Evolutionary conservation across 2,329 filamentous ascomycete species (phyloP).

Genomic region (Claviceps humidiphila): DNA sequence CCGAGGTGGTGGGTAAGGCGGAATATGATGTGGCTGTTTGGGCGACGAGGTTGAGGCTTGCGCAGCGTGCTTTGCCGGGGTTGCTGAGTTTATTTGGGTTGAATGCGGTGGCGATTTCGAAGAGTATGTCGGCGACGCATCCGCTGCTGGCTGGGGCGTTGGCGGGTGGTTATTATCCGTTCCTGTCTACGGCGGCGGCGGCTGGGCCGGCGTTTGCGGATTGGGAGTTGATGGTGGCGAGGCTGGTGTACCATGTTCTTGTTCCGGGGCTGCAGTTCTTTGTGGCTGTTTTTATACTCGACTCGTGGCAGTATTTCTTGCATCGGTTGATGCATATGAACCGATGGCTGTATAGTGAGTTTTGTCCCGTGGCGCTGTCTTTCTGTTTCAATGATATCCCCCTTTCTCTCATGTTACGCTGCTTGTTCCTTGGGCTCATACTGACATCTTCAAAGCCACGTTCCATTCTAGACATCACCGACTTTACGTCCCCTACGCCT

Average conservation of each 20-base stretch:
- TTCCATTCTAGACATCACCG: conserved; percentile 95
- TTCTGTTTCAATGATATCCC: background rate
- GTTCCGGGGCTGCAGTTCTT: conserved; percentile 69
- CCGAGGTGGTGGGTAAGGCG: conserved; percentile 62
- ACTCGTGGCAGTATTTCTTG: conserved; percentile 97
- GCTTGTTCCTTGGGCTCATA: background rate
- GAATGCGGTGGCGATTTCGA: conserved; percentile 61
- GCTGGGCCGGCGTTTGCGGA: conserved; percentile 60
- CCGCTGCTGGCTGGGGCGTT: conserved; percentile 64
- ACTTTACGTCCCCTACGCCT: conserved; percentile 94
- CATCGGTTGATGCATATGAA: conserved; percentile 97
- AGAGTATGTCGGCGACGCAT: conserved; percentile 57
- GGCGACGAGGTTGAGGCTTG: conserved; percentile 68
- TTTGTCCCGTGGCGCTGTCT: background rate
- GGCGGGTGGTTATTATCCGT: conserved; percentile 70
- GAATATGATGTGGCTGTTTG: conserved; percentile 81
- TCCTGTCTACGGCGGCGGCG: conserved; percentile 43
- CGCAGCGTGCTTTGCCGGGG: conserved; percentile 64
- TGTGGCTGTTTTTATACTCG: conserved; percentile 62
- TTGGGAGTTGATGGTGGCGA: conserved; percentile 69
- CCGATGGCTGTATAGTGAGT: conserved; percentile 88
- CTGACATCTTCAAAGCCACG: conserved; percentile 38
- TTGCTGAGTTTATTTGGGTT: conserved; percentile 61
- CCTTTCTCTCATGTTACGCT: background rate
- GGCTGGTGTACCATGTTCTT: conserved; percentile 63